Conservation (phyloP, 768 basidiomycete species). For the Leccinellum luteum region DNA sequence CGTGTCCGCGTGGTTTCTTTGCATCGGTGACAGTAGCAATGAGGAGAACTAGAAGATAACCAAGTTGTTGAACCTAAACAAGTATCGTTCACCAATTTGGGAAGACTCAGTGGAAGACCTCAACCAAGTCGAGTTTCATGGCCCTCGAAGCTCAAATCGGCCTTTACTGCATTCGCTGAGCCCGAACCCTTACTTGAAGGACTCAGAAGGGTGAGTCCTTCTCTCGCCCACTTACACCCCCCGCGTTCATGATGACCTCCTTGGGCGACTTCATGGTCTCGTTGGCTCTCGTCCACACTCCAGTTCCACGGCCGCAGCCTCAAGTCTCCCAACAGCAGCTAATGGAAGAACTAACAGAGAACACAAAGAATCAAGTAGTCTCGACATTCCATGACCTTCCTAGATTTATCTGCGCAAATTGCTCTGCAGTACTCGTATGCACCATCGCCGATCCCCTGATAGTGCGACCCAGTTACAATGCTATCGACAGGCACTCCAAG, state of each 20-base stretch:
- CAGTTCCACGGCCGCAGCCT: neutral
- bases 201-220: slow-evolving; percentile 8
- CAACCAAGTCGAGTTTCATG: neutral
- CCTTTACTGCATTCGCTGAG: neutral
- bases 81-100: slow-evolving; percentile 4
- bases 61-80: neutral
- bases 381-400: slow-evolving; percentile 64
- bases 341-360: slow-evolving; percentile 33
- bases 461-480: neutral
- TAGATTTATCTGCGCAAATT: slow-evolving; percentile 65
- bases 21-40: slow-evolving; percentile 18
- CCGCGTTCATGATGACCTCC: slow-evolving; percentile 14
- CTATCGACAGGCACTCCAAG: slow-evolving; percentile 62
- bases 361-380: slow-evolving; percentile 56
- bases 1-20: slow-evolving; percentile 29
- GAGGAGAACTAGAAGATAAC: neutral
- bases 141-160: neutral
- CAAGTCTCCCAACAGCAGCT: neutral
- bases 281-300: slow-evolving; percentile 11
- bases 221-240: neutral
- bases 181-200: neutral
- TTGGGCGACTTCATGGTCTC: slow-evolving; percentile 22
- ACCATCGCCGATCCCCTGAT: neutral
- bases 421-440: slow-evolving; percentile 68
- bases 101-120: slow-evolving; percentile 6